A percentile compares a stretch with the other conserved stretches of the same genome.
Conservation (phyloP, 2,329 filamentous ascomycete species). For the Ambrosiella cleistominuta region DNA sequence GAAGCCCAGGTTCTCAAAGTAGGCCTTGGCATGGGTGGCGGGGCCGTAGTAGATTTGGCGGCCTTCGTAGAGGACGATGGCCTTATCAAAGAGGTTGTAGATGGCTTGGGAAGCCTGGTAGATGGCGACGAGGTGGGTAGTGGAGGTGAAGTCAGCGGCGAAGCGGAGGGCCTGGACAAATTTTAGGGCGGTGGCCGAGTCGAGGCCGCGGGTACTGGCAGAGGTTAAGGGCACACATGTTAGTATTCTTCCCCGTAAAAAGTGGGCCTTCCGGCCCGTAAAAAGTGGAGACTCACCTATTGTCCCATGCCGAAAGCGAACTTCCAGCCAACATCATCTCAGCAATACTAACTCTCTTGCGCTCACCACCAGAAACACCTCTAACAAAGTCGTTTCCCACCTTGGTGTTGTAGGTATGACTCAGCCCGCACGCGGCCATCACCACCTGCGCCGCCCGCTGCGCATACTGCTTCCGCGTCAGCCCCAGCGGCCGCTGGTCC, state of each 20-base stretch:
- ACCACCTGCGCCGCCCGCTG: conserved; percentile 47
- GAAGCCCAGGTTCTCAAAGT: conserved; percentile 54
- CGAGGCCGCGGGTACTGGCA: conserved; percentile 46
- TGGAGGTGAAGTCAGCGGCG: conserved; percentile 44
- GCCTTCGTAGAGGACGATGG: conserved; percentile 39
- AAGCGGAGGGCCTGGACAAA: conserved; percentile 52
- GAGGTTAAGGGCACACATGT: neutral
- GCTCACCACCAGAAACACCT: conserved; percentile 53
- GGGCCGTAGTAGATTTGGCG: conserved; percentile 47
- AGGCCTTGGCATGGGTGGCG: conserved; percentile 40
- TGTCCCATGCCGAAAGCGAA: conserved; percentile 47
- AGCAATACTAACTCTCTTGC: conserved; percentile 67
- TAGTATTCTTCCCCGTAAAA: neutral
- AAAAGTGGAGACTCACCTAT: conserved; percentile 25
- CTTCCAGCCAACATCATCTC: conserved; percentile 54
- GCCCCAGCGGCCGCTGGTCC: conserved; percentile 42
- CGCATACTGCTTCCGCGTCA: conserved; percentile 41
- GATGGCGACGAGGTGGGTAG: conserved; percentile 48
- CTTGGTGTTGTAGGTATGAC: conserved; percentile 54
- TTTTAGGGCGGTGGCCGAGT: conserved; percentile 55
- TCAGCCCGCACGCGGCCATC: conserved; percentile 54
- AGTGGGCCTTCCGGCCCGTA: too few relatives aligned
- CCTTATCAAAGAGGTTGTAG: conserved; percentile 49
- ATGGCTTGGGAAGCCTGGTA: conserved; percentile 50
- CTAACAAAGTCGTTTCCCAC: conserved; percentile 60